These are phyloP conservation scores for Anacardium occidentale DNA, from an alignment of 345 rosid genomes.

Conservation along the genomic window DNA sequence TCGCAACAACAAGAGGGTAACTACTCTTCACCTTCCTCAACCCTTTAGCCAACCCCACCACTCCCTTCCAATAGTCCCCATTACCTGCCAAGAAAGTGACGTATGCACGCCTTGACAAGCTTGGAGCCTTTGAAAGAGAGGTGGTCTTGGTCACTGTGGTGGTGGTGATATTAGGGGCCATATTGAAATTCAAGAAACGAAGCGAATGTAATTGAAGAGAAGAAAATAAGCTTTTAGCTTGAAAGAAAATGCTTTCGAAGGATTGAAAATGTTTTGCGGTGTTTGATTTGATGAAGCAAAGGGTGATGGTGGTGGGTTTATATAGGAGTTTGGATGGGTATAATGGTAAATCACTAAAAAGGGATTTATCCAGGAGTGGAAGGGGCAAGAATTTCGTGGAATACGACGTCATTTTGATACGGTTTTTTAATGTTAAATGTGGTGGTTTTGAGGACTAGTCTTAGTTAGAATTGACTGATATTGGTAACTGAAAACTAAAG, in stretches of 20 bases:
- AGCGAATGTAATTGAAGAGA: background rate
- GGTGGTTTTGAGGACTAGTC: too few relatives aligned
- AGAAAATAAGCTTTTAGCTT: background rate
- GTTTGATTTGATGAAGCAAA: background rate
- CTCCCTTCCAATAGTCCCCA: slow-evolving; percentile 72
- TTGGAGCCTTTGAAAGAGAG: slow-evolving; percentile 8
- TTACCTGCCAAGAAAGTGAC: slow-evolving; percentile 70
- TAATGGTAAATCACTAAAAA: background rate
- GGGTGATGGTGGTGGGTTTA: background rate
- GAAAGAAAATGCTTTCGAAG: background rate
- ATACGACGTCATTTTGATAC: too few relatives aligned
- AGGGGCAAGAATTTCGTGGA: too few relatives aligned
- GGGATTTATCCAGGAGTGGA: too few relatives aligned
- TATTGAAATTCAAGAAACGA: background rate
- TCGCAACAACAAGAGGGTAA: slow-evolving; percentile 65
- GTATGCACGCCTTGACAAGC: slow-evolving; percentile 30
- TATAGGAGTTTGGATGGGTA: slow-evolving; percentile 11
- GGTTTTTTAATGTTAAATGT: too few relatives aligned
- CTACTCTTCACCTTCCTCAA: slow-evolving; percentile 47
- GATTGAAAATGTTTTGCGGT: background rate
- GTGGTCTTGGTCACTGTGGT: slow-evolving; percentile 14
- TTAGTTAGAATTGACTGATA: too few relatives aligned
- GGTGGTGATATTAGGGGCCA: slow-evolving; percentile 34
- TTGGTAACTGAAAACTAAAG: too few relatives aligned
- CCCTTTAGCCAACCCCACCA: slow-evolving; percentile 73